Conservation (phyloP, 805 yeast genomes). For the Saccharomycopsis guyanensis region DNA sequence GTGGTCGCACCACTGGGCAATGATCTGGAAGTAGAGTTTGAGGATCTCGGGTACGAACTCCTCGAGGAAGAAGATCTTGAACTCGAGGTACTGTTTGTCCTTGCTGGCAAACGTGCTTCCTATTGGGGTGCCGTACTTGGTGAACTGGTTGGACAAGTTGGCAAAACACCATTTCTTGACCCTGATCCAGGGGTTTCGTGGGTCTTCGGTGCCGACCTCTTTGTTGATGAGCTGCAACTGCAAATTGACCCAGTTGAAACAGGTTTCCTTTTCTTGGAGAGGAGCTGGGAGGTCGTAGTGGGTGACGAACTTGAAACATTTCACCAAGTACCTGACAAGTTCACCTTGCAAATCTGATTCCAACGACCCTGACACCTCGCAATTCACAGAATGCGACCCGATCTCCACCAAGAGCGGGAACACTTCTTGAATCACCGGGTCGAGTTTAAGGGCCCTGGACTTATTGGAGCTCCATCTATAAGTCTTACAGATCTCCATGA, state of each 20-base stretch:
- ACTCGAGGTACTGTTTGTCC: constrained; percentile 52
- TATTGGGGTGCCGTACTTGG: constrained; percentile 51
- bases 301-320: constrained; percentile 71
- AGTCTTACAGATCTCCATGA: constrained; percentile 61
- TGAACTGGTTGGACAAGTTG: constrained; percentile 62
- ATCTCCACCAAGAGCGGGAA: constrained; percentile 63
- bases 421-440: constrained; percentile 44
- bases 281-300: constrained; percentile 63
- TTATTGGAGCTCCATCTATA: constrained; percentile 66
- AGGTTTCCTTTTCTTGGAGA: constrained; percentile 44
- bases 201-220: constrained; percentile 43
- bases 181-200: constrained; percentile 44
- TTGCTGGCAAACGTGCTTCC: constrained; percentile 25
- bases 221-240: constrained; percentile 61
- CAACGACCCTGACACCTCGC: constrained; percentile 14
- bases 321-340: constrained; percentile 64
- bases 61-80: constrained; percentile 44
- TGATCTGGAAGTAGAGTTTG: constrained; percentile 51
- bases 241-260: constrained; percentile 67
- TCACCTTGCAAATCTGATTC: constrained; percentile 46
- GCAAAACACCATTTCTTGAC: constrained; percentile 87
- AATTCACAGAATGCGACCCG: constrained; percentile 45
- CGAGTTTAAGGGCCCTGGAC: constrained; percentile 42
- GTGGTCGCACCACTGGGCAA: constrained; percentile 66
- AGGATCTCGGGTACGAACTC: constrained; percentile 71